A percentile compares a stretch with the other conserved stretches of the same genome.
phyloP scores from a whole-genome alignment of 2,329 filamentous ascomycete species.

The Aspergillus fijiensis region DNA sequence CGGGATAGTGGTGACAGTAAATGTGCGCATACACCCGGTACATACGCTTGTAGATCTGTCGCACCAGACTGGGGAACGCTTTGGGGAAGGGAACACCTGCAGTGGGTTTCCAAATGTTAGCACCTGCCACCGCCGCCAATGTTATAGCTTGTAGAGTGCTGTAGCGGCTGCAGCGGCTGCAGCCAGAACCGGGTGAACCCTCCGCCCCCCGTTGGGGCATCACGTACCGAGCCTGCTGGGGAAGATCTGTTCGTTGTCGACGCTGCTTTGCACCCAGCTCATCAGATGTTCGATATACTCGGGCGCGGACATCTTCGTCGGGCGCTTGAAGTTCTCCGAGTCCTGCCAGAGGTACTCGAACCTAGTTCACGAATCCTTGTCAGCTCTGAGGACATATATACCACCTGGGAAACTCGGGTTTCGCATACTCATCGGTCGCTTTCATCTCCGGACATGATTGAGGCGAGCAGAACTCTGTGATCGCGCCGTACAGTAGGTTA shows the following conservation, averaged over 20 bases:
- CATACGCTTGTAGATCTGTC: conserved; percentile 97
- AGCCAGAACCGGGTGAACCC: no score
- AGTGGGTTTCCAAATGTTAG: not conserved
- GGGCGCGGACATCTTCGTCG: conserved; percentile 96
- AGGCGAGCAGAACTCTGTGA: conserved; percentile 98
- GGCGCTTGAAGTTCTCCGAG: conserved; percentile 86
- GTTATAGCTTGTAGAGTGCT: not conserved
- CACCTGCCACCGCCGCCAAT: not conserved
- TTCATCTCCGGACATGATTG: conserved; percentile 99
- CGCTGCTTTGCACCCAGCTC: conserved; percentile 91
- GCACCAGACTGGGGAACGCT: conserved; percentile 80
- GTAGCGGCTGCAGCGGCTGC: no score
- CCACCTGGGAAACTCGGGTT: conserved; percentile 25
- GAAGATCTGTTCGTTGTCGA: conserved; percentile 93
- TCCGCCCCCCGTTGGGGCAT: not conserved
- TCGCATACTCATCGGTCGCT: conserved; percentile 85
- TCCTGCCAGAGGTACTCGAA: conserved; percentile 99
- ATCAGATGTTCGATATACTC: conserved; percentile 98
- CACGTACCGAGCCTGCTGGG: conserved; percentile 80
- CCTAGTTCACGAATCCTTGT: conserved; percentile 44
- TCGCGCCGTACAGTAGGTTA: conserved; percentile 96
- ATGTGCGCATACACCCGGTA: conserved; percentile 99
- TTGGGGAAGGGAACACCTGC: conserved; percentile 90
- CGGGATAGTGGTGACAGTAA: conserved; percentile 99
- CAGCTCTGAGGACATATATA: conserved; percentile 11